These are phyloP conservation scores for Pichia californica DNA, from an alignment of 805 yeast genomes.

Conservation along the genomic window DNA sequence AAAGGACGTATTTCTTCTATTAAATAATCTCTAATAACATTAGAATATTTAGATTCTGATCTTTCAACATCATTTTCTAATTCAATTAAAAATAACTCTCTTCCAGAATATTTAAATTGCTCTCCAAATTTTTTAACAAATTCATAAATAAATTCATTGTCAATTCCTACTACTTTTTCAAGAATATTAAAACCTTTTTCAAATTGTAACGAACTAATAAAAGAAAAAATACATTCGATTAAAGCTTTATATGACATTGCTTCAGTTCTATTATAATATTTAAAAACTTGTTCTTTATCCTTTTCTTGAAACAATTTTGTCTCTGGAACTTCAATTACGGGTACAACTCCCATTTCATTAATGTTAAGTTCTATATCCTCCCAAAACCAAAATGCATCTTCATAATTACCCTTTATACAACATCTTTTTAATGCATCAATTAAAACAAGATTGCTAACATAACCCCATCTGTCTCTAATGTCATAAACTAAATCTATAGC, in stretches of 20 bases:
- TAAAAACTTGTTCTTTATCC: conserved; percentile 18
- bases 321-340: conserved; percentile 15
- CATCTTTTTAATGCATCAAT: conserved; percentile 30
- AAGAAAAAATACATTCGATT: conserved; percentile 19
- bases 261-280: conserved; percentile 25
- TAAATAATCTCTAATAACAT: conserved; percentile 15
- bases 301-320: conserved; percentile 17
- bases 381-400: conserved; percentile 31
- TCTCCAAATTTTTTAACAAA: conserved; percentile 15
- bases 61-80: conserved; percentile 10
- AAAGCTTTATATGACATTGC: conserved; percentile 24
- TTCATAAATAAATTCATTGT: conserved; percentile 18
- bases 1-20: conserved; percentile 13
- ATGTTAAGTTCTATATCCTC: conserved; percentile 20
- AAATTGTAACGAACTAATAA: conserved; percentile 16
- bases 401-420: conserved; percentile 21
- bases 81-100: conserved; percentile 19
- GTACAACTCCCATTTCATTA: conserved; percentile 23
- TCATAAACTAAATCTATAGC: conserved; percentile 32
- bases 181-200: conserved; percentile 20
- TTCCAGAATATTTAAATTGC: conserved; percentile 18
- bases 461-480: conserved; percentile 26
- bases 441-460: conserved; percentile 32
- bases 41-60: conserved; percentile 10
- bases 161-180: conserved; percentile 17